Evolutionary conservation across 805 yeast genomes (phyloP).

Genomic region (Kluyveromyces starmeri): DNA sequence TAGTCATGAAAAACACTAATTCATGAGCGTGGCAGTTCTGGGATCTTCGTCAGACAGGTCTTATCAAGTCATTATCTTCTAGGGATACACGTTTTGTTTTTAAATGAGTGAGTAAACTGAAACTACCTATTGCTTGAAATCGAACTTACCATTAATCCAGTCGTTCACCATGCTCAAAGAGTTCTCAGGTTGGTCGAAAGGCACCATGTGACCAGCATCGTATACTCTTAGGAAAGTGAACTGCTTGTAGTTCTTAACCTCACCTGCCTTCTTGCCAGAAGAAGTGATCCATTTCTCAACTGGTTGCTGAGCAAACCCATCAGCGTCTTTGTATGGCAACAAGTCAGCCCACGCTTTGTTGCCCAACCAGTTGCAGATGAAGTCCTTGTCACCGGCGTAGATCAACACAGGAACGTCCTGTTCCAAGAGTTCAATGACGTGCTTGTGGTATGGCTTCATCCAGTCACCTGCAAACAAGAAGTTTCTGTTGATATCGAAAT

Average conservation of each 20-base stretch:
- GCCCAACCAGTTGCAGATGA: slow-evolving; percentile 95
- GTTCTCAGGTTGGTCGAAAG: slow-evolving; percentile 75
- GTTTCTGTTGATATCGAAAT: slow-evolving; percentile 67
- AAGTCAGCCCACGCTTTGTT: slow-evolving; percentile 77
- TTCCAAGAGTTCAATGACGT: slow-evolving; percentile 64
- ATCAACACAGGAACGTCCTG: slow-evolving; percentile 70
- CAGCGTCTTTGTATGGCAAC: slow-evolving; percentile 56
- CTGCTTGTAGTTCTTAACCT: slow-evolving; percentile 53
- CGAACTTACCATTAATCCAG: slow-evolving; percentile 69
- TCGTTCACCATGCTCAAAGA: slow-evolving; percentile 75
- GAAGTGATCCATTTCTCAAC: slow-evolving; percentile 37
- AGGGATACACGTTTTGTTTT: too few relatives aligned
- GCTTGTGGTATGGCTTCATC: slow-evolving; percentile 80
- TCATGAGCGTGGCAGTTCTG: too few relatives aligned
- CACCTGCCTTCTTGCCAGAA: slow-evolving; percentile 52
- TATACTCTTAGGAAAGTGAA: slow-evolving; percentile 78
- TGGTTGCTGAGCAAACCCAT: slow-evolving; percentile 41
- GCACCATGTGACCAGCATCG: slow-evolving; percentile 96
- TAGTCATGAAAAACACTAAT: too few relatives aligned
- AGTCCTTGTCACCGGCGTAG: slow-evolving; percentile 95
- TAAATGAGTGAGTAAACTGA: too few relatives aligned
- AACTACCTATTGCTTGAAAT: slow-evolving; percentile 10
- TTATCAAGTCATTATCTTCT: too few relatives aligned
- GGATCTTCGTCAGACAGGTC: too few relatives aligned
- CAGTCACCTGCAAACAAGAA: slow-evolving; percentile 85